Conservation (phyloP, 306 rosid genomes). For the Arachis hypogaea region DNA sequence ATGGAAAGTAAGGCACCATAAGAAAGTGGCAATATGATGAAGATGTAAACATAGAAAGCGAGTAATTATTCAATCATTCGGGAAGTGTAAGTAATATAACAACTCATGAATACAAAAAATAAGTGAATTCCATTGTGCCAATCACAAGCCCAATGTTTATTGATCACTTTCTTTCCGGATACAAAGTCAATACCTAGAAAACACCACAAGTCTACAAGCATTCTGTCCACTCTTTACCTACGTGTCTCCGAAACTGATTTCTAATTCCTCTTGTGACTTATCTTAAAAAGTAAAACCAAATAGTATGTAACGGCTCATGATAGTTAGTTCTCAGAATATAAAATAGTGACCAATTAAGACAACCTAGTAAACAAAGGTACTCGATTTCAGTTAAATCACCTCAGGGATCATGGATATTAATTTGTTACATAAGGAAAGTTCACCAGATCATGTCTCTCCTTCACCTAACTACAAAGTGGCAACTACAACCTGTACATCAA, state of each 20-base stretch:
- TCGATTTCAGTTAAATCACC: constrained; percentile 9
- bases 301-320: not conserved
- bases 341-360: not conserved
- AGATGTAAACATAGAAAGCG: not conserved
- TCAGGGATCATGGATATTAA: not conserved
- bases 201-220: constrained; percentile 22
- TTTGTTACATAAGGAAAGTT: too few relatives aligned
- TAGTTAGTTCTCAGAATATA: not conserved
- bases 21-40: too few relatives aligned
- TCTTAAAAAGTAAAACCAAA: not conserved
- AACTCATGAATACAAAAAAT: constrained; percentile 2
- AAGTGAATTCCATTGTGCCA: not conserved
- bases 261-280: not conserved
- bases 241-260: constrained; percentile 25
- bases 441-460: too few relatives aligned
- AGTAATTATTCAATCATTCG: not conserved
- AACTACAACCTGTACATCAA: constrained; percentile 15
- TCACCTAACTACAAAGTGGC: not conserved
- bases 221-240: not conserved
- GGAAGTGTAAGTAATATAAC: constrained; percentile 14
- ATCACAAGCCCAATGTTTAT: not conserved
- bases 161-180: not conserved
- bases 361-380: not conserved
- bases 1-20: too few relatives aligned
- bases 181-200: not conserved